phyloP scores from a whole-genome alignment of 345 rosid genomes.

The Carallia pectinifolia region DNA sequence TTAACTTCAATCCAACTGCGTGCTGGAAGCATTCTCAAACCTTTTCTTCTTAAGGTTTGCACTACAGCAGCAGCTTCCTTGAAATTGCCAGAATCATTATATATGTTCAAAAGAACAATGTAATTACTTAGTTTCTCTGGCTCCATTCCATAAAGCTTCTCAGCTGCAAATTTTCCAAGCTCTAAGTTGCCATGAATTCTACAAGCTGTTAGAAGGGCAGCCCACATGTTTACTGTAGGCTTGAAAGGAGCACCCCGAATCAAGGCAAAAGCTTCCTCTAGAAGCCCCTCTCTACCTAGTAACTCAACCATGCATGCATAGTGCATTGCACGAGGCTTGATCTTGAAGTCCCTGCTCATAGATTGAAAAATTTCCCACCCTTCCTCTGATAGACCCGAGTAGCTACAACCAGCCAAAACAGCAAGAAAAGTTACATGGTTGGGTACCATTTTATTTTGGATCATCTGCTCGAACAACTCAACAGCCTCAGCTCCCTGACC shows the following conservation, averaged over 20 bases:
- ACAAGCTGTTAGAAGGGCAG: slow-evolving; percentile 80
- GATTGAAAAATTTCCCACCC: slow-evolving; percentile 82
- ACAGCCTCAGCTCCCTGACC: slow-evolving; percentile 72
- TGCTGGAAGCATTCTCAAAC: slow-evolving; percentile 65
- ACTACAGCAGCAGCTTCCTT: slow-evolving; percentile 69
- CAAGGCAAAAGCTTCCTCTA: slow-evolving; percentile 83
- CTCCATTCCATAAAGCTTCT: slow-evolving; percentile 75
- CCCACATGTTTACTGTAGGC: slow-evolving; percentile 89
- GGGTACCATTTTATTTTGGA: slow-evolving; percentile 49
- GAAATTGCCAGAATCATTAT: slow-evolving; percentile 59
- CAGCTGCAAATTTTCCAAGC: slow-evolving; percentile 81
- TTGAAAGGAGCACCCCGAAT: slow-evolving; percentile 58
- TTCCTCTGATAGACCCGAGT: slow-evolving; percentile 56
- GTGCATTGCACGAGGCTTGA: slow-evolving; percentile 88
- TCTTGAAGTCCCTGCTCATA: slow-evolving; percentile 57
- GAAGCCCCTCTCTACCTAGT: slow-evolving; percentile 68
- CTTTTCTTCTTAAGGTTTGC: slow-evolving; percentile 63
- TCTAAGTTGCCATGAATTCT: slow-evolving; percentile 65
- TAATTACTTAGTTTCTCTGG: slow-evolving; percentile 79
- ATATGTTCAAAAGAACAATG: slow-evolving; percentile 70
- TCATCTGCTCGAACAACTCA: slow-evolving; percentile 66
- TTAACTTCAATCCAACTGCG: slow-evolving; percentile 81
- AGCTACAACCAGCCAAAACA: slow-evolving; percentile 73
- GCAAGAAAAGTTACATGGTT: slow-evolving; percentile 79
- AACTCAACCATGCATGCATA: slow-evolving; percentile 75